These are phyloP conservation scores for Teratosphaeriaceae sp. DNA, from an alignment of 2,329 filamentous ascomycete genomes.

Conservation along the genomic window DNA sequence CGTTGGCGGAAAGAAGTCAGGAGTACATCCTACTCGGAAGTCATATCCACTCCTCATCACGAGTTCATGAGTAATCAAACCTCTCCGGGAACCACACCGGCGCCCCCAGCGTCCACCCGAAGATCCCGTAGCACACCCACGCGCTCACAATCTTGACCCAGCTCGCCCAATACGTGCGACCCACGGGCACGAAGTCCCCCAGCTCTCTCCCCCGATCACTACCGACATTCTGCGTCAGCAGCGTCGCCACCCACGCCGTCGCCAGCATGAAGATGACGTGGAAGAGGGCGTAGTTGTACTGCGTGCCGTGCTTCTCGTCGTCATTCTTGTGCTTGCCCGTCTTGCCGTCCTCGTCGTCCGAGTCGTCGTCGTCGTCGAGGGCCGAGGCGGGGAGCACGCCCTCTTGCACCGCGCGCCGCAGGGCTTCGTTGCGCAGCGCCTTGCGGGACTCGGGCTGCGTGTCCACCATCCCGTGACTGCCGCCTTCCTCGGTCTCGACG, in stretches of 20 bases:
- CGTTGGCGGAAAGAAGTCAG: too few species aligned
- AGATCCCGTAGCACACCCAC: constrained; percentile 94
- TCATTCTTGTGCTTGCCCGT: constrained; percentile 60
- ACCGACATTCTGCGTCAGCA: constrained; percentile 74
- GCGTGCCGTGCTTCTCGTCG: constrained; percentile 80
- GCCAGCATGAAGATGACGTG: constrained; percentile 97
- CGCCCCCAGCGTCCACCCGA: constrained; percentile 86
- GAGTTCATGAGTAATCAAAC: constrained; percentile 59
- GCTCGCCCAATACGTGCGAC: constrained; percentile 91
- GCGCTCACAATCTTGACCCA: constrained; percentile 99
- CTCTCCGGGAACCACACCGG: constrained; percentile 79
- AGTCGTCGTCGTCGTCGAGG: constrained; percentile 62
- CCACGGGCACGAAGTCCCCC: constrained; percentile 80
- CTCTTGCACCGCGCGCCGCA: constrained; percentile 86
- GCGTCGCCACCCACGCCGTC: constrained; percentile 89
- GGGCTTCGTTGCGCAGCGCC: constrained; percentile 87
- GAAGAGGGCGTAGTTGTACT: constrained; percentile 96
- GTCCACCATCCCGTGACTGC: constrained; percentile 79
- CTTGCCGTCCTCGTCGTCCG: constrained; percentile 57
- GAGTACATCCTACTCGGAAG: too few species aligned
- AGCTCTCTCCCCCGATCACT: constrained; percentile 55
- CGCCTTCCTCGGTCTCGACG: constrained; percentile 61
- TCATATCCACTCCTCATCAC: too few species aligned
- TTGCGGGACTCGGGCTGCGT: constrained; percentile 74
- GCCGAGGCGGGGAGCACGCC: constrained; percentile 89